Evolutionary conservation across 23 red algal genomes (phyloP).

Genomic region (Gracilaria vermiculophylla): DNA sequence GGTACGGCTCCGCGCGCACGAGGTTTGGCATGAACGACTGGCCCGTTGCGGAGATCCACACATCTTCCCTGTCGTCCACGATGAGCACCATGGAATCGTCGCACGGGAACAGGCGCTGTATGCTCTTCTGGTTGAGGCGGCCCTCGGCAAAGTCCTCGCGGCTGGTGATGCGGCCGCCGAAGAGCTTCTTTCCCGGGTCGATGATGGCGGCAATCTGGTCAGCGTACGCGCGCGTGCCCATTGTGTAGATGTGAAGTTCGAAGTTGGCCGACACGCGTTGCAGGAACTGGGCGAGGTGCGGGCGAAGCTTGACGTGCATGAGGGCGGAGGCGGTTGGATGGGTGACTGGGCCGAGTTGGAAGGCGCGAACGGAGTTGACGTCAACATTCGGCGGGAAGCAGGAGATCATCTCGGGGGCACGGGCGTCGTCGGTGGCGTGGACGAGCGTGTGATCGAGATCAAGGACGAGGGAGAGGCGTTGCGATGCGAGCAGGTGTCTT

Average conservation of each 20-base stretch:
- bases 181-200: conserved; percentile 79
- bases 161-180: conserved; percentile 83
- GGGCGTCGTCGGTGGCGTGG: conserved; percentile 87
- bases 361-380: conserved; percentile 34
- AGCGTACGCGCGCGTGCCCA: conserved; percentile 94
- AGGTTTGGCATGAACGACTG: conserved; percentile 83
- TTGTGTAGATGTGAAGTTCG: conserved; percentile 99
- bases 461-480: conserved; percentile 85
- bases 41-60: conserved; percentile 71
- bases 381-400: conserved; percentile 33
- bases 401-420: conserved; percentile 29
- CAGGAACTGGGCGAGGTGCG: conserved; percentile 79
- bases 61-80: conserved; percentile 98
- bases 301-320: conserved; percentile 92
- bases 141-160: conserved; percentile 98
- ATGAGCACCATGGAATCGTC: conserved; percentile 98
- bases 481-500: conserved; percentile 55
- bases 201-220: conserved; percentile 84
- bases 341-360: background rate
- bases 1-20: conserved; percentile 83
- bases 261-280: conserved; percentile 45
- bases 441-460: conserved; percentile 98
- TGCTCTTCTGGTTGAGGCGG: conserved; percentile 87
- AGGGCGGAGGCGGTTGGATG: background rate
- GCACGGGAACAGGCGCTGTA: conserved; percentile 94